Conservation (phyloP, 768 basidiomycete genomes). For the Naganishia vishniacii region DNA sequence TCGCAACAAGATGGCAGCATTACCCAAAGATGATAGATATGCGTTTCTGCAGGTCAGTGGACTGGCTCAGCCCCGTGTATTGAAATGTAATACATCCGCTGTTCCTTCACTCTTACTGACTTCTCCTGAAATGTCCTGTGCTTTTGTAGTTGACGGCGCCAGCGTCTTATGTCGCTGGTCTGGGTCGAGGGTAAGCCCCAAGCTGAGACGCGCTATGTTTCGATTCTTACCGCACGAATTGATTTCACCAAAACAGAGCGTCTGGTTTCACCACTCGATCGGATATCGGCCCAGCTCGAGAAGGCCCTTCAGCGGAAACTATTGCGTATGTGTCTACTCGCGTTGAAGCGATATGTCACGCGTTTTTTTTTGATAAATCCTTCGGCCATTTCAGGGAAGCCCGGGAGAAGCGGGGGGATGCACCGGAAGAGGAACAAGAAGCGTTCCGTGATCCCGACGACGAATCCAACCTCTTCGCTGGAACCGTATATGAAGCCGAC, state of each 20-base stretch:
- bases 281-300: slow-evolving; percentile 96
- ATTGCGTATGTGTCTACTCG: slow-evolving; percentile 59
- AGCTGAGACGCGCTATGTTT: background rate
- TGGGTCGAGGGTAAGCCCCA: slow-evolving; percentile 76
- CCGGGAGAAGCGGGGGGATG: slow-evolving; percentile 78
- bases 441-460: slow-evolving; percentile 96
- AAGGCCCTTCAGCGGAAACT: slow-evolving; percentile 85
- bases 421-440: slow-evolving; percentile 77
- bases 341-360: background rate
- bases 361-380: slow-evolving; percentile 19
- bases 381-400: slow-evolving; percentile 61
- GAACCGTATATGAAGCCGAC: slow-evolving; percentile 91
- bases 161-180: slow-evolving; percentile 95
- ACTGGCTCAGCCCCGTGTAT: no score
- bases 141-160: slow-evolving; percentile 59
- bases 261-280: slow-evolving; percentile 97
- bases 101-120: background rate
- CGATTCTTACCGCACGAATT: no score
- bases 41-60: slow-evolving; percentile 42
- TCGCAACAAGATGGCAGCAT: slow-evolving; percentile 23
- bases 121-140: background rate
- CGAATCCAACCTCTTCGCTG: slow-evolving; percentile 90
- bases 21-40: slow-evolving; percentile 39
- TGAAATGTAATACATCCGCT: no score
- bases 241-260: no score